Percentiles rank a stretch among this genome's conserved stretches.
Evolutionary conservation across 1,284 basidiomycete genomes (phyloP).

Genomic region (Cryptococcus maquisensis): DNA sequence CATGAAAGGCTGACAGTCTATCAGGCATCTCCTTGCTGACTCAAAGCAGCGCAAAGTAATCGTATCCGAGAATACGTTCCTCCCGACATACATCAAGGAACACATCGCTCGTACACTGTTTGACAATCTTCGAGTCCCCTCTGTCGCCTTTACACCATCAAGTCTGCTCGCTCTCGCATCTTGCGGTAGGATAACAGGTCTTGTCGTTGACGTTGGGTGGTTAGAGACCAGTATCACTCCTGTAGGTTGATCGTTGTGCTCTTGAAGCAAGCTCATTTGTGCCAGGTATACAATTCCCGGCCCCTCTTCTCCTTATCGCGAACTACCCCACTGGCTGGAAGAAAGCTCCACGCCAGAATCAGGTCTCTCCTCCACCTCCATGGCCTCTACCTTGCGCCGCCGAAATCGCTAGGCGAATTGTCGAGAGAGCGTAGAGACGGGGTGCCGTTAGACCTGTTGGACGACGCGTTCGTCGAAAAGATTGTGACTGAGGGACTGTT

Average conservation of each 20-base stretch:
- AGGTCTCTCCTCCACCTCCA: conserved; percentile 72
- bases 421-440: conserved; percentile 9
- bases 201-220: conserved; percentile 88
- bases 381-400: conserved; percentile 73
- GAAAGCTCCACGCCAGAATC: conserved; percentile 67
- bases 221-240: conserved; percentile 83
- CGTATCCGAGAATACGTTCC: conserved; percentile 79
- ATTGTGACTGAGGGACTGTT: conserved; percentile 44
- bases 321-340: conserved; percentile 77
- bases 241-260: conserved; percentile 53
- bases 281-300: conserved; percentile 78
- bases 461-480: conserved; percentile 30
- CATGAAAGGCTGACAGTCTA: background rate
- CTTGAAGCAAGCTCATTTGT: background rate
- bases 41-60: conserved; percentile 91
- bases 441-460: conserved; percentile 21
- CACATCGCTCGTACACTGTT: conserved; percentile 81
- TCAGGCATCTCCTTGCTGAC: conserved; percentile 82
- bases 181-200: conserved; percentile 79
- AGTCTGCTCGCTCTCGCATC: conserved; percentile 79
- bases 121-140: conserved; percentile 74
- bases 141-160: conserved; percentile 80
- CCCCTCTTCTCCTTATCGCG: conserved; percentile 75
- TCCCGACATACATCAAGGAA: conserved; percentile 82
- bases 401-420: conserved; percentile 57